A percentile compares a stretch with the other conserved stretches of the same genome.
phyloP scores from a whole-genome alignment of 352 stramenopile species.

The Pythium coloratum region DNA sequence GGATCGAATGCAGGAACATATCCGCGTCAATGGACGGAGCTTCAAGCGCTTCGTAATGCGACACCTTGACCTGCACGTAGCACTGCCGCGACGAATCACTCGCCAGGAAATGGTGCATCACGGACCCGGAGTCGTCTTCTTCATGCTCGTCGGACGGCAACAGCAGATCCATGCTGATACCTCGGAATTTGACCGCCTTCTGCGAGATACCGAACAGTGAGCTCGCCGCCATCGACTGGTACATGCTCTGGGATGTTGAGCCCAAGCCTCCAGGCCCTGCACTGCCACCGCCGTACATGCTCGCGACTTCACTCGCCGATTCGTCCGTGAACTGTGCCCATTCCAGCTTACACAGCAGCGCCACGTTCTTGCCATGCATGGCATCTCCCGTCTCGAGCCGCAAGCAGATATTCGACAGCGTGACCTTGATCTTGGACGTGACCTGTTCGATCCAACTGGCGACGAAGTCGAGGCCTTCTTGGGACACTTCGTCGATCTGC shows the following conservation, averaged over 20 bases:
- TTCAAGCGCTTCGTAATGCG: slow-evolving; percentile 74
- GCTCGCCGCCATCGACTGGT: slow-evolving; percentile 79
- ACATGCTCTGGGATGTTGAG: slow-evolving; percentile 33
- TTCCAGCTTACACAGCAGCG: slow-evolving; percentile 70
- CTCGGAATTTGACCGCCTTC: slow-evolving; percentile 83
- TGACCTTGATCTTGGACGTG: slow-evolving; percentile 90
- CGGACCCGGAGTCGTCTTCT: slow-evolving; percentile 32
- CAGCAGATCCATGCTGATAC: slow-evolving; percentile 79
- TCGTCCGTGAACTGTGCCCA: slow-evolving; percentile 87
- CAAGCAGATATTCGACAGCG: slow-evolving; percentile 83
- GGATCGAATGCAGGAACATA: slow-evolving; percentile 82
- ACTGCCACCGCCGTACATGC: slow-evolving; percentile 49
- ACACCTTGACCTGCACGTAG: slow-evolving; percentile 85
- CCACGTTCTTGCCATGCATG: slow-evolving; percentile 60
- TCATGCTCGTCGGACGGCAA: slow-evolving; percentile 52
- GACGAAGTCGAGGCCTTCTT: slow-evolving; percentile 90
- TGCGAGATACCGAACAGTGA: slow-evolving; percentile 83
- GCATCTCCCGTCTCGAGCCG: slow-evolving; percentile 66
- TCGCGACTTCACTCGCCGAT: slow-evolving; percentile 73
- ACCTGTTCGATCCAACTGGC: slow-evolving; percentile 90
- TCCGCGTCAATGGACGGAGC: slow-evolving; percentile 73
- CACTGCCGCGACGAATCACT: slow-evolving; percentile 65
- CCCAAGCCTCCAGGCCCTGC: slow-evolving; percentile 11
- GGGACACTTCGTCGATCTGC: slow-evolving; percentile 73
- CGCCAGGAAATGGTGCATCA: slow-evolving; percentile 55